Base-by-base conservation (phyloP, 768 basidiomycete genomes). In the Psilocybe azurescens region DNA sequence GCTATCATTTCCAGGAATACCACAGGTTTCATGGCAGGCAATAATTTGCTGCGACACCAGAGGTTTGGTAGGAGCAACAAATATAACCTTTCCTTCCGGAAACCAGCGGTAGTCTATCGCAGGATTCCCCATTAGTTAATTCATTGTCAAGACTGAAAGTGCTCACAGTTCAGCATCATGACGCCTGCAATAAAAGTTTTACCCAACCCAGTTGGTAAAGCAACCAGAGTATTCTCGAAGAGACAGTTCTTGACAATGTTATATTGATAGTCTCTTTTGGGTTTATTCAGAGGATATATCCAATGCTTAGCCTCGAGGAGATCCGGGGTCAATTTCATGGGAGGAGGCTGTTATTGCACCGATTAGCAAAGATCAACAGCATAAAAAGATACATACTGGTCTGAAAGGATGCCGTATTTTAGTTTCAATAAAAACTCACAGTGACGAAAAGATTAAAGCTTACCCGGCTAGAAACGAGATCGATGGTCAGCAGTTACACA, bases 181-280 rank as follows among this genome's bases (percentile, higher is more conserved):
- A 94, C 94, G 1, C 97, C 95, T 3, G 97, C 97, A 62, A 99
- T 91, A 69, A 99, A 99, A 0, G 97, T 99, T 78, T 99, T 99
- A 14, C 97, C 97, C 11, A 99, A 79, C 49, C 97, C 97, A 0
- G 97, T 99, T 1, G 97, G 97, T 13, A 99, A 78, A 0, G 95
- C 91, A 30, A 98, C 95, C 7, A 99, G 84, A 6, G 94, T 93
- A 70, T 99, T 99, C 28, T 98, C 92, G 69, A 92, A 94, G 24
- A 99, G 81, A 67, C 89, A 91, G 32, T 86, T 82, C 69, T 83
- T 88, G 60, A 94, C 90, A 61, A 99, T 98, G 61, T 97, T 97
- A 72, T 84, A 96, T 68, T 99, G 97, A 70, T 99, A 99, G 66
- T 93, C 91, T 64, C 97, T 90, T 67, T 93, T 91, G 0, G 90